Base-by-base conservation (phyloP, 2,329 filamentous ascomycete species). In the Bipolaris zeicola region DNA sequence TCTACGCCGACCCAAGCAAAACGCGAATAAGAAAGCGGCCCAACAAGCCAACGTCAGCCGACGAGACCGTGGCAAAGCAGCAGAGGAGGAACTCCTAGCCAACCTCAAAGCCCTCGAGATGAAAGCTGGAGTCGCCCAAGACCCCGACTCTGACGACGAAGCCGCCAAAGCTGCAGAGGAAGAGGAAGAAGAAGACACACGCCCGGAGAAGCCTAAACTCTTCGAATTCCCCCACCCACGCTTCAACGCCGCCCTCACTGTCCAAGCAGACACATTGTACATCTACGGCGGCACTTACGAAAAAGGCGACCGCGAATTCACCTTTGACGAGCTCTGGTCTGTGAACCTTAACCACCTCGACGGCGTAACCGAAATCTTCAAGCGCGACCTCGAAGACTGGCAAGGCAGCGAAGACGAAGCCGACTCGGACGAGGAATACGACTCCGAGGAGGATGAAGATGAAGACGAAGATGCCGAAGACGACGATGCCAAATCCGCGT, bases 201-300 rank as follows among this genome's bases (percentile, higher is more conserved):
- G 74, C 3, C 73, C 82, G 26, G 80, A 82, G 38, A 83, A 83
- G 66, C 83, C 85, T 0, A 81, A 82, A 1, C 83, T 88, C 59
- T 90, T 90, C 80, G 93, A 96, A 72, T 88, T 96, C 72, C 95
- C 95, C 3, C 93, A 97, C 68, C 84, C 87, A 16, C 85, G 95
- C 49, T 99, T 99, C 80, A 98, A 98, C 66, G 89, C 92, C 1
- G 90, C 95, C 64, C 79, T 98, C 37, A 87, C 94, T 0, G 91
- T 98, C 0, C 93, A 98, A 76, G 91, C 93, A 63, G 95, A 99
- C 73, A 87, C 91, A 7, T 82, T 98, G 1, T 99, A 94, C 77
- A 91, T 98, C 51, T 98, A 96, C 70, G 93, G 95, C 28, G 95
- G 95, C 16, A 99, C 94, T 0, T 97, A 90, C 68, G 95, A 99